Percentiles rank a stretch among this genome's conserved stretches.
phyloP scores from a whole-genome alignment of 495 filamentous ascomycete species.

The Xylaria palmicola region DNA sequence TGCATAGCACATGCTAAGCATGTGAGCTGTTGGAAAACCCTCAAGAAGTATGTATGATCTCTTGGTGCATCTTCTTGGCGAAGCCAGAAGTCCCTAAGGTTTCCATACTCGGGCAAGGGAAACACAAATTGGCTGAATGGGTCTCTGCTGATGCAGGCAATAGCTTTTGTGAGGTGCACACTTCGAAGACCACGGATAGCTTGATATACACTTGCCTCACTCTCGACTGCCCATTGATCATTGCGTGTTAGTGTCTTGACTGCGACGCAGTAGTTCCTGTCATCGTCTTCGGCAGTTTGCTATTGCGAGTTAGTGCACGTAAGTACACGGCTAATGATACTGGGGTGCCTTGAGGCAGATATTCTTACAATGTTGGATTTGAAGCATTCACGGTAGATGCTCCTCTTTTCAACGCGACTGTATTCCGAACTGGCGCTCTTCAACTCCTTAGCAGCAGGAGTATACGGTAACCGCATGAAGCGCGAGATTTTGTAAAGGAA shows the following conservation, averaged over 20 bases:
- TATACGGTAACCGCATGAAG: background rate
- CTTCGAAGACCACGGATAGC: background rate
- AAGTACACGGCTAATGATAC: too few species aligned
- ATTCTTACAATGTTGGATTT: background rate
- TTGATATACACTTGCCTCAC: background rate
- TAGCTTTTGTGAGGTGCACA: background rate
- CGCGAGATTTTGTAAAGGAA: background rate
- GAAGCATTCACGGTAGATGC: background rate
- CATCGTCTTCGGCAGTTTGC: background rate
- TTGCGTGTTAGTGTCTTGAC: background rate
- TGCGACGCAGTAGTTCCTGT: background rate
- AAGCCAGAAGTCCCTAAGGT: background rate
- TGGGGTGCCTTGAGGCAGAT: background rate
- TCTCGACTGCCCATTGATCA: background rate
- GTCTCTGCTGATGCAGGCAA: background rate
- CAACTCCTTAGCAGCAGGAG: background rate
- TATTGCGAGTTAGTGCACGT: background rate
- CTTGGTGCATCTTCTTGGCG: background rate
- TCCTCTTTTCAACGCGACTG: background rate
- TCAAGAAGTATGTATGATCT: background rate
- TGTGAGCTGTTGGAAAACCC: background rate
- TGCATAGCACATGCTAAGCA: background rate
- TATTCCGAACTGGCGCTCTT: background rate
- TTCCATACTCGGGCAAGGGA: background rate
- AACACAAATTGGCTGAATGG: background rate